phyloP scores from a whole-genome alignment of 75 land plant genomes.

The Cupressus sempervirens region DNA sequence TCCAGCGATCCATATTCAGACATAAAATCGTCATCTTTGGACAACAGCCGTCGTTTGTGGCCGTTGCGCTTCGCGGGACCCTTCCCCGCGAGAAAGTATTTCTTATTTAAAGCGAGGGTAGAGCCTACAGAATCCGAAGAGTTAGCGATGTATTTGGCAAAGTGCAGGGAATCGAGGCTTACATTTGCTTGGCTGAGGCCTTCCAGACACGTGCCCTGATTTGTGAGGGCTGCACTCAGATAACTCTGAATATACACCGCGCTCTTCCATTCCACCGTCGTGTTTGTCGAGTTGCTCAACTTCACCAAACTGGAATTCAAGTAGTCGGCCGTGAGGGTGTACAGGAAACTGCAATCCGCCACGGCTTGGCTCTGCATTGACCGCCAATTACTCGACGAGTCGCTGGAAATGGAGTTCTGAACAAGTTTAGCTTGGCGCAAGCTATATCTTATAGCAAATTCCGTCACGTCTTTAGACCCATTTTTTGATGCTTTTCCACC shows the following conservation, averaged over 20 bases:
- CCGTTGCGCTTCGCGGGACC: too few relatives aligned
- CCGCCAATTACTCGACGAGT: background rate
- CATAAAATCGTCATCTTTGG: background rate
- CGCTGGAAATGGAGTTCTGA: background rate
- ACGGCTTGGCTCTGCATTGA: background rate
- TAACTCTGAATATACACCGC: constrained; percentile 13
- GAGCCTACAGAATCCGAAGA: too few relatives aligned
- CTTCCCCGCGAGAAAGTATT: too few relatives aligned
- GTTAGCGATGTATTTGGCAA: too few relatives aligned
- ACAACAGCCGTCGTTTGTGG: too few relatives aligned
- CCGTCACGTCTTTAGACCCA: background rate
- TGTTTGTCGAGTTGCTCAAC: background rate
- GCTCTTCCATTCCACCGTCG: background rate
- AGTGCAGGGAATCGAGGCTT: too few relatives aligned
- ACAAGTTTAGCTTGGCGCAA: background rate
- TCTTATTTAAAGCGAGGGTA: too few relatives aligned
- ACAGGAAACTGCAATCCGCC: background rate
- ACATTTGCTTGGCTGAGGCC: too few relatives aligned
- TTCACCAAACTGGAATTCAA: background rate
- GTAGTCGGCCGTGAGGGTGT: background rate
- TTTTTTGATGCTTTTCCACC: background rate
- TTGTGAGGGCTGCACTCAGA: constrained; percentile 21
- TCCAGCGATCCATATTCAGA: background rate
- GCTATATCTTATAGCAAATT: background rate
- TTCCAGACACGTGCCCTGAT: constrained; percentile 17